Evolutionary conservation across 75 land plant species (phyloP).

Genomic region (Isoetes taiwanensis): DNA sequence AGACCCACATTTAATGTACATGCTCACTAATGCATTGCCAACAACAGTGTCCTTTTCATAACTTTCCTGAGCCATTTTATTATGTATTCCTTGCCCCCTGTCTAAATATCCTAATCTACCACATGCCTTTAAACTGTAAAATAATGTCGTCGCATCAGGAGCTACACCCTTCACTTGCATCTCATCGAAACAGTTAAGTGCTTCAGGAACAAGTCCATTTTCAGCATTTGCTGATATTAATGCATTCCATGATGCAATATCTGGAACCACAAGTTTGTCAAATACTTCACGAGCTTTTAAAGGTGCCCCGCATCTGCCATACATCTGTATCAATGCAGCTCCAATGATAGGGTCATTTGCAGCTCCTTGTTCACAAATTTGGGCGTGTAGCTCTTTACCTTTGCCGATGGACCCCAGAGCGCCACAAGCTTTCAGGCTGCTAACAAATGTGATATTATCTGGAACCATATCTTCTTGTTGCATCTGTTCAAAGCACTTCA

Average conservation of each 20-base stretch:
- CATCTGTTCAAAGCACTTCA: neutral
- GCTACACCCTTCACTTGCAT: too few relatives aligned
- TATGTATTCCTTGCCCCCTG: too few relatives aligned
- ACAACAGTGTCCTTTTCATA: slow-evolving; percentile 22
- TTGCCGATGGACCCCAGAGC: neutral
- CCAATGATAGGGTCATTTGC: neutral
- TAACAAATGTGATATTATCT: neutral
- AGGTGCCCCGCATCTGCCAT: neutral
- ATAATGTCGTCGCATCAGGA: too few relatives aligned
- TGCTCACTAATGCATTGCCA: slow-evolving; percentile 32
- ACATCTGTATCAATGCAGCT: neutral
- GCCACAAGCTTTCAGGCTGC: neutral
- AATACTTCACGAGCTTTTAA: neutral
- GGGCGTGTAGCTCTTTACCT: too few relatives aligned
- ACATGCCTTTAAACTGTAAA: too few relatives aligned
- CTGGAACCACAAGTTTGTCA: too few relatives aligned
- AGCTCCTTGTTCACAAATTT: neutral
- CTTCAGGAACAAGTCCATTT: too few relatives aligned
- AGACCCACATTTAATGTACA: too few relatives aligned
- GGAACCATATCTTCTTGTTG: neutral
- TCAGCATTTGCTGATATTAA: too few relatives aligned
- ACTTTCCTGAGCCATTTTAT: slow-evolving; percentile 14
- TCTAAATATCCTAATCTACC: too few relatives aligned
- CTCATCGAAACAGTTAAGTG: too few relatives aligned
- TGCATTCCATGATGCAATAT: too few relatives aligned